Percentiles rank a stretch among this genome's conserved stretches.
Evolutionary conservation across 495 filamentous ascomycete genomes (phyloP).

Genomic region (Penicillium turbatum): DNA sequence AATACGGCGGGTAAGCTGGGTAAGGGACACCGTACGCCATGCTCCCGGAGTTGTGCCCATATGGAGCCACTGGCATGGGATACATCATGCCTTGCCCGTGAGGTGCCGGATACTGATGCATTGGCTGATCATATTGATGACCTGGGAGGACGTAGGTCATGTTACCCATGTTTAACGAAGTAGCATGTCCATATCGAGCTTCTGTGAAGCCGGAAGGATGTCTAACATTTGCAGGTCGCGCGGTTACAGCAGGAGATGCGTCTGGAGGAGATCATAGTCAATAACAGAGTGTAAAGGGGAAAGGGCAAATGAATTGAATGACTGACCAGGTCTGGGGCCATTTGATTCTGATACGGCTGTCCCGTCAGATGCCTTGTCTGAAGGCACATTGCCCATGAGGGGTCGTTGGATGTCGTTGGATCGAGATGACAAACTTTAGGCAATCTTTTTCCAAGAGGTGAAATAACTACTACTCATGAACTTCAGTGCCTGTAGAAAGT

Average conservation of each 20-base stretch:
- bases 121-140: conserved; percentile 34
- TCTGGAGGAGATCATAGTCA: conserved; percentile 20
- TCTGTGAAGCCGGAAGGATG: conserved; percentile 22
- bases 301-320: neutral
- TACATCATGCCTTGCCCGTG: conserved; percentile 34
- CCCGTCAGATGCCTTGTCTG: conserved; percentile 19
- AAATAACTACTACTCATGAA: neutral
- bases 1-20: conserved; percentile 30
- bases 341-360: conserved; percentile 14
- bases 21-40: conserved; percentile 31
- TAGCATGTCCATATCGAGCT: conserved; percentile 24
- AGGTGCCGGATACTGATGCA: conserved; percentile 30
- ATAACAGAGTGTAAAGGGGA: neutral
- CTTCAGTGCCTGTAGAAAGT: neutral
- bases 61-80: conserved; percentile 34
- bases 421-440: neutral
- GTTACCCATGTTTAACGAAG: conserved; percentile 44
- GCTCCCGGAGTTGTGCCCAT: conserved; percentile 26
- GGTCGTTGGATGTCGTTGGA: conserved; percentile 15
- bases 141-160: conserved; percentile 45
- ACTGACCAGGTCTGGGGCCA: conserved; percentile 27
- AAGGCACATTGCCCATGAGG: conserved; percentile 33
- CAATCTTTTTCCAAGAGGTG: too few relatives aligned
- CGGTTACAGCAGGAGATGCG: conserved; percentile 9
- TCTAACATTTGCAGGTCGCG: conserved; percentile 22